Base-by-base conservation (phyloP, 139 green algal species). In the Volvox reticuliferus region DNA sequence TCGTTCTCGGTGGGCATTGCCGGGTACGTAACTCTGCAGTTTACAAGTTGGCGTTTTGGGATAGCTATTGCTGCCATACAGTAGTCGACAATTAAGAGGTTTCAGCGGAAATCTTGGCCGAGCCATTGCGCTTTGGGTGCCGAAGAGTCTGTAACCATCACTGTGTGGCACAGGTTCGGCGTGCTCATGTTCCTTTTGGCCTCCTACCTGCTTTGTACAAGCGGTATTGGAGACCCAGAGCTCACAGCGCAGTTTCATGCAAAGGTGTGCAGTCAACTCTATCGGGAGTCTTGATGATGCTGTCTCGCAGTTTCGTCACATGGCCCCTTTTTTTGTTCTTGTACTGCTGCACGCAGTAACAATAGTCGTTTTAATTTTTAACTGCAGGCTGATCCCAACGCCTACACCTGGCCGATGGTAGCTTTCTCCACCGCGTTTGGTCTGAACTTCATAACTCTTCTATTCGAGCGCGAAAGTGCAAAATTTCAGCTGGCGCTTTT, bases 401-500 rank as follows among this genome's bases (percentile, higher is more conserved):
- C 36, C 2, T 94, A 94, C 69, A 82, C 80, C 32, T 91, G 84
- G 92, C 92, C 92, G 0, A 92, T 92, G 88, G 33, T 92, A 3
- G 92, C 92, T 9, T 94, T 94, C 63, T 79, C 61, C 21, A 94
- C 92, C 32, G 92, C 92, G 1, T 94, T 94, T 62, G 63, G 62
- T 22, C 88, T 95, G 1, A 95, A 95, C 75, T 91, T 92, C 65
- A 63, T 95, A 5, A 93, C 87, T 16, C 50, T 95, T 0, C 65
- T 93, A 0, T 95, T 95, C 68, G 93, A 95, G 91, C 91, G 93
- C 22, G 93, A 94, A 36, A 81, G 71, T 44, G 79, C 69, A 9
- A 94, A 94, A 86, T 90, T 94, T 35, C 93, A 95, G 88, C 88
- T 95, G 0, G 85, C 91, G 16, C 69, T 94, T 35, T 65, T 95